Conservation (phyloP, 1,284 basidiomycete species). For the Ganoderma resinaceum region DNA sequence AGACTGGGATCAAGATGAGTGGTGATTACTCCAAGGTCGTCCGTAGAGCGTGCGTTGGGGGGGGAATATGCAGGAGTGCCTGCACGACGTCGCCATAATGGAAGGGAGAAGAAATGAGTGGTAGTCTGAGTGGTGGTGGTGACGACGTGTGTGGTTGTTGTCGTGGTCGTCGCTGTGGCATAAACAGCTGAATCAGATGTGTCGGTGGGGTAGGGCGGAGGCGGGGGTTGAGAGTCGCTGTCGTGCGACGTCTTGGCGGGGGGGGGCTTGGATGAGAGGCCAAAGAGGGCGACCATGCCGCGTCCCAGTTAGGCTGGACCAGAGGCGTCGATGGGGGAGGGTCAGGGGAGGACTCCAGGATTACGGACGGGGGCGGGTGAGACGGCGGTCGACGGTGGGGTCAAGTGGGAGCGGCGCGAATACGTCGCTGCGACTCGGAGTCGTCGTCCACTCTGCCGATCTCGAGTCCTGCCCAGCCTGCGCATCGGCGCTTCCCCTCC, state of each 20-base stretch:
- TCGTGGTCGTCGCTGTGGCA: constrained; percentile 52
- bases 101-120: constrained; percentile 70
- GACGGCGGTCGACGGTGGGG: constrained; percentile 21
- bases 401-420: constrained; percentile 14
- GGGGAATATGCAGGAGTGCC: constrained; percentile 29
- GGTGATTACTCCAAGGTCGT: constrained; percentile 40
- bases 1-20: constrained; percentile 19
- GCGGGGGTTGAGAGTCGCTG: constrained; percentile 38
- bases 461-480: background rate
- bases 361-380: constrained; percentile 17
- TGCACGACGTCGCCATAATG: constrained; percentile 65
- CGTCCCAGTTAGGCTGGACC: constrained; percentile 26
- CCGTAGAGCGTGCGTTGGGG: constrained; percentile 34
- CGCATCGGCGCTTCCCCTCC: no score
- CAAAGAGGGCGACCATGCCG: constrained; percentile 50
- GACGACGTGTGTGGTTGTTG: constrained; percentile 56
- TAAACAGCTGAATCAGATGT: constrained; percentile 46
- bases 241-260: constrained; percentile 31
- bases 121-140: constrained; percentile 58
- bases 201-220: constrained; percentile 50
- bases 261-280: constrained; percentile 40
- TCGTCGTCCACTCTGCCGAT: background rate
- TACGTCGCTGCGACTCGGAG: background rate
- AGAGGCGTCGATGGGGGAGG: constrained; percentile 20
- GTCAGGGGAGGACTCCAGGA: constrained; percentile 25